Conservation (phyloP, 441 rosid genomes). For the Mallotus japonicus region DNA sequence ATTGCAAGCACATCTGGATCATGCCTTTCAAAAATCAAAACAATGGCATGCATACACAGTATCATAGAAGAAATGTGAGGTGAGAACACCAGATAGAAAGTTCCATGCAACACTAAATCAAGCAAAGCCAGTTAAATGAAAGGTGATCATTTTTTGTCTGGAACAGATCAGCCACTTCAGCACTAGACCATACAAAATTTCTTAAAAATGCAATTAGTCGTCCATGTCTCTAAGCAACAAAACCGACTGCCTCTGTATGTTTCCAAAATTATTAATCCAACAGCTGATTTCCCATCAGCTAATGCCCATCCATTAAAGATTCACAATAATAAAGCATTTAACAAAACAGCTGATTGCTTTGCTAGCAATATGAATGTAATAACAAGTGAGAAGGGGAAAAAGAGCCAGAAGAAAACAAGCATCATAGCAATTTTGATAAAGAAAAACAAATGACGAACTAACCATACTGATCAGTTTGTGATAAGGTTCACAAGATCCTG, state of each 20-base stretch:
- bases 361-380: background rate
- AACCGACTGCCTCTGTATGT: background rate
- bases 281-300: background rate
- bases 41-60: background rate
- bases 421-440: background rate
- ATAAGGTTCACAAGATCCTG: constrained; percentile 40
- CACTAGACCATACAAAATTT: background rate
- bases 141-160: background rate
- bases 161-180: background rate
- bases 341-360: constrained; percentile 1
- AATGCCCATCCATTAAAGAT: background rate
- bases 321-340: background rate
- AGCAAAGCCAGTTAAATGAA: background rate
- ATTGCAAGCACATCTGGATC: background rate
- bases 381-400: too few species aligned
- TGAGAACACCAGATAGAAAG: too few species aligned
- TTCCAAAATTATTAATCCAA: background rate
- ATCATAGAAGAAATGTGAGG: background rate
- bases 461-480: constrained; percentile 78
- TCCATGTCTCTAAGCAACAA: background rate
- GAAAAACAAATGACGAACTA: constrained; percentile 23
- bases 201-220: background rate
- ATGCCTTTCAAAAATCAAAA: background rate
- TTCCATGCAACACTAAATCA: background rate
- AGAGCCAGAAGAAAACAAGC: too few species aligned